These are phyloP conservation scores for Exutisphaerella laricina DNA, from an alignment of 2,329 filamentous ascomycete genomes.

Conservation along the genomic window DNA sequence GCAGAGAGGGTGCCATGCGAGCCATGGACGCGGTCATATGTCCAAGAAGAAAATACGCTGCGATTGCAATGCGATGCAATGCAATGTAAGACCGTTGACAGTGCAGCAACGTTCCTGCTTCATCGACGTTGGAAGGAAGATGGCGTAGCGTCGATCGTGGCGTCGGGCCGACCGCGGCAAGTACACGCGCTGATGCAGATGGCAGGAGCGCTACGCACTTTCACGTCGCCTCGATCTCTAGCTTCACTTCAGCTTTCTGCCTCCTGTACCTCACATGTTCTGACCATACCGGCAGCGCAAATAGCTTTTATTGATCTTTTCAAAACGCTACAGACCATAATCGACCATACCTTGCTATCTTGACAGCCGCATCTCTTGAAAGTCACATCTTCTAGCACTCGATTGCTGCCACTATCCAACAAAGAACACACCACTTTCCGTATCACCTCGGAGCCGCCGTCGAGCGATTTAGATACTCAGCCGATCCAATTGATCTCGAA, in stretches of 20 bases:
- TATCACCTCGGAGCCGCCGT: background rate
- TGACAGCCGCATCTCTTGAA: no score
- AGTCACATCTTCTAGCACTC: background rate
- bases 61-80: background rate
- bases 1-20: slow-evolving; percentile 15
- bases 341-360: no score
- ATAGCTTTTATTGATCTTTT: no score
- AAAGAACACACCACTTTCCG: background rate
- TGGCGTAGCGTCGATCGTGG: background rate
- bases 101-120: background rate
- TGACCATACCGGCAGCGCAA: no score
- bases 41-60: background rate
- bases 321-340: no score
- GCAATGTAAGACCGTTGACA: background rate
- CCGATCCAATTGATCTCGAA: no score
- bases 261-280: no score
- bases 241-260: background rate
- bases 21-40: slow-evolving; percentile 2
- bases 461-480: background rate
- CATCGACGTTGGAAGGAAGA: background rate
- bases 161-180: background rate
- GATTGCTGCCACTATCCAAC: background rate
- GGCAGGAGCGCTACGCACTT: slow-evolving; percentile 5
- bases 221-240: background rate
- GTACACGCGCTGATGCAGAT: slow-evolving; percentile 1